Conservation (phyloP, 208 protist species). For the Giardia duodenalis region DNA sequence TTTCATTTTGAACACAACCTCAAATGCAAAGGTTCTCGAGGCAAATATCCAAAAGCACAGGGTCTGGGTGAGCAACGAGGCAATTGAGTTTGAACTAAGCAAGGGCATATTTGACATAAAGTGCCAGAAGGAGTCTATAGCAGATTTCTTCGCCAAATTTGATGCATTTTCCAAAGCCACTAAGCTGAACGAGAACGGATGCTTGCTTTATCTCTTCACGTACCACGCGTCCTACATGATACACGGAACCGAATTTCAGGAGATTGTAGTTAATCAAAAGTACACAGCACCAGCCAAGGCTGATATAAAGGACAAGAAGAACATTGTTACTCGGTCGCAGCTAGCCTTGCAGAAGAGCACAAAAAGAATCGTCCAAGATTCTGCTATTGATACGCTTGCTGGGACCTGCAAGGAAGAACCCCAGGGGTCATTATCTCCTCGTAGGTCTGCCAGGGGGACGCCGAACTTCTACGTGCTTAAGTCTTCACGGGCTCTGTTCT, state of each 20-base stretch:
- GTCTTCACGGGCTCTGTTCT: neutral
- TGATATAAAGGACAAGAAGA: neutral
- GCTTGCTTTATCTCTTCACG: neutral
- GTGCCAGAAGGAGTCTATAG: neutral
- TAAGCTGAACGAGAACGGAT: neutral
- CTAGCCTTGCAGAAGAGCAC: too few species aligned
- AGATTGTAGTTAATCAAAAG: neutral
- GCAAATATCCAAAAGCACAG: neutral
- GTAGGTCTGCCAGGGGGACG: neutral
- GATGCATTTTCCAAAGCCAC: neutral
- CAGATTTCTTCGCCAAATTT: neutral
- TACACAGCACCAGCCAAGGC: neutral
- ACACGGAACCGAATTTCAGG: neutral
- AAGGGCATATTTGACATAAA: neutral
- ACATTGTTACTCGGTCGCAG: neutral
- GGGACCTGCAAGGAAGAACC: neutral
- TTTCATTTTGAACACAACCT: neutral
- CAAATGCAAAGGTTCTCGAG: neutral
- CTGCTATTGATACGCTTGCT: neutral
- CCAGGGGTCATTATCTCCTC: neutral
- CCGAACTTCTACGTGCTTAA: neutral
- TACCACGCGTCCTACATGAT: neutral
- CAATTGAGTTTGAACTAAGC: neutral
- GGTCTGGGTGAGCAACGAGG: neutral
- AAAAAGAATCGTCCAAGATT: too few species aligned